Evolutionary conservation across 192 early-diverging fungal genomes (phyloP), one percentile per base, ranked within the genome.

Genomic region (Coemansia sp.): DNA sequence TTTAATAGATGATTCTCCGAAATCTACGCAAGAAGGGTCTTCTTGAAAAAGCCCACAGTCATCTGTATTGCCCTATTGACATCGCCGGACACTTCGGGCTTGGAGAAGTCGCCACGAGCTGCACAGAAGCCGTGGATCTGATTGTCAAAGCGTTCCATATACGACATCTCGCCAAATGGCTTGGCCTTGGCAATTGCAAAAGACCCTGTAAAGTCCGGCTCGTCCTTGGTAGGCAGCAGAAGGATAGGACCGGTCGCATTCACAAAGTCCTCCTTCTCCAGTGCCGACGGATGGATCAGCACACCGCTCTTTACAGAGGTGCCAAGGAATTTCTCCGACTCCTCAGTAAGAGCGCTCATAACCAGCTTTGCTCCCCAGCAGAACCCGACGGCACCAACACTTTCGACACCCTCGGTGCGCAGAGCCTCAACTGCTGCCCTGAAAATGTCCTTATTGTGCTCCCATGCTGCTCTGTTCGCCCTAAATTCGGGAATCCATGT

Each of bases 331-430:
- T 18, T 49, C 47, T 81, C 86, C 5, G 66, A 62, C 8, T 84
- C 80, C 45, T 81, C 71, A 11, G 85, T 64, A 36, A 78, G 71
- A 41, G 83, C 84, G 41, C 78, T 62, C 2, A 82, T 78, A n/a
- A 85, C 72, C 61, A 90, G 79, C 64, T 87, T 78, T 15, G 80
- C 86, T 36, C 91, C 90, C 90, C 90, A 91, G 84, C 90, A 91
- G 66, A 90, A 88, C 6, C 90, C 91, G 61, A 90, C 61, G 6
- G 86, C 57, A 26, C 87, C 87, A 54, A 86, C 73, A 11, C 74
- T 65, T 15, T 67, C 67, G 45, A 78, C 80, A 46, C 89, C 87
- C 65, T 86, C 83, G 8, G 71, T 60, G 21, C 62, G 55, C 43
- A 78, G 52, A 56, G 69, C n/a, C 19, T 67, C 67, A 6, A 37